Conservation (phyloP, 2,329 filamentous ascomycete species). For the Hortaea werneckii region DNA sequence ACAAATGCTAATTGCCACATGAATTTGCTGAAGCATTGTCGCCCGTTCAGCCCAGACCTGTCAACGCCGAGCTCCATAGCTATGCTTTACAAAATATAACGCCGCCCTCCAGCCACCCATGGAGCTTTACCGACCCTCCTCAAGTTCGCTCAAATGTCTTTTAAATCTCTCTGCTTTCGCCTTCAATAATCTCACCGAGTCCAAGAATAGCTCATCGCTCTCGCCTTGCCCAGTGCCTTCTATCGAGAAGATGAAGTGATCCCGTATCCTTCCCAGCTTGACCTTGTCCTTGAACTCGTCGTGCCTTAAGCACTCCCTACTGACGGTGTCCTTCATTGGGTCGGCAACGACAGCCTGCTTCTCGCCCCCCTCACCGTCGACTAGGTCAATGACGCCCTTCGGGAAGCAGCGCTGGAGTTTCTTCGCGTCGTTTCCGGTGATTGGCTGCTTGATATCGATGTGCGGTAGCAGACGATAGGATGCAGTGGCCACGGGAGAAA, state of each 20-base stretch:
- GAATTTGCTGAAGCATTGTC: too few relatives aligned
- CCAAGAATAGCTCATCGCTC: conserved; percentile 86
- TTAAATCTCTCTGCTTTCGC: conserved; percentile 69
- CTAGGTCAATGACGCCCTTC: conserved; percentile 71
- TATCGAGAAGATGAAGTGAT: conserved; percentile 95
- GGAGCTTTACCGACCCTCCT: conserved; percentile 19
- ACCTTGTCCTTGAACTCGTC: conserved; percentile 93
- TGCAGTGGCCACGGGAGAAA: conserved; percentile 89
- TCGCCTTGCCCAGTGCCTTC: conserved; percentile 95
- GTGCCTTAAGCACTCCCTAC: conserved; percentile 82
- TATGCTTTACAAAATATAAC: background rate
- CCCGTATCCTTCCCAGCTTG: conserved; percentile 75
- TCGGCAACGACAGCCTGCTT: conserved; percentile 78
- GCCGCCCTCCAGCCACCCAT: background rate
- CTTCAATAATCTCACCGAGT: conserved; percentile 76
- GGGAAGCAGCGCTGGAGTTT: conserved; percentile 91
- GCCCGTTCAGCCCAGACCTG: too few relatives aligned
- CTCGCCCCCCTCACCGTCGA: conserved; percentile 64
- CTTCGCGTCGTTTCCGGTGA: conserved; percentile 72
- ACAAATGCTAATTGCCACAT: too few relatives aligned
- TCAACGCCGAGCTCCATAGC: background rate
- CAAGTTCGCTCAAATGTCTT: conserved; percentile 49
- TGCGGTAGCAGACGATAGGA: conserved; percentile 83
- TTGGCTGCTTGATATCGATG: conserved; percentile 74
- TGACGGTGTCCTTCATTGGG: conserved; percentile 90